Evolutionary conservation across 352 stramenopile species (phyloP).

Genomic region (Phytophthora capsici): DNA sequence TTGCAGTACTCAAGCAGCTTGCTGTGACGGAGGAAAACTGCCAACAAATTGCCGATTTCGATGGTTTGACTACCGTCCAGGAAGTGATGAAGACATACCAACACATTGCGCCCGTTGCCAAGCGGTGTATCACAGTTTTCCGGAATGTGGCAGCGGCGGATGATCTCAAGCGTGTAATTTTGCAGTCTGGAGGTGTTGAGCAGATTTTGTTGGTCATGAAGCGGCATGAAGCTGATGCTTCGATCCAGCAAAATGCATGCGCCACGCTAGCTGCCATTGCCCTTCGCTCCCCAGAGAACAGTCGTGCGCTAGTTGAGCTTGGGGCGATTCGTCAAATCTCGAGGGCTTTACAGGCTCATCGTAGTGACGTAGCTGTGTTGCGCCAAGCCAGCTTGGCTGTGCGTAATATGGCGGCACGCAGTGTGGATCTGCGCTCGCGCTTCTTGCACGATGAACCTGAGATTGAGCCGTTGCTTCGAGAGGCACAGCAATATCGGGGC

Average conservation of each 20-base stretch:
- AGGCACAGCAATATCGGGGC: constrained; percentile 64
- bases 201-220: constrained; percentile 68
- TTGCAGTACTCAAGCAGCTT: constrained; percentile 79
- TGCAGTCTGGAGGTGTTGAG: constrained; percentile 59
- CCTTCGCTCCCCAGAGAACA: constrained; percentile 73
- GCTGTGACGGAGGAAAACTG: constrained; percentile 82
- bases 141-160: constrained; percentile 78
- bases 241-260: constrained; percentile 74
- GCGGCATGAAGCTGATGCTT: constrained; percentile 51
- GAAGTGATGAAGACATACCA: constrained; percentile 62
- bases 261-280: constrained; percentile 78
- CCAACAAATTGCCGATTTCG: constrained; percentile 67
- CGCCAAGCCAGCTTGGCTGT: constrained; percentile 83
- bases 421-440: constrained; percentile 56
- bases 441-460: constrained; percentile 72
- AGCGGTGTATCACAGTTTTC: constrained; percentile 73
- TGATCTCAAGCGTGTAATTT: constrained; percentile 68
- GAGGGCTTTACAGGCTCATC: constrained; percentile 61
- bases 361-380: constrained; percentile 51
- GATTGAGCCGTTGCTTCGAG: constrained; percentile 66
- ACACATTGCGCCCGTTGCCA: constrained; percentile 52
- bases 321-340: constrained; percentile 54
- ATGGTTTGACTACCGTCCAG: constrained; percentile 62
- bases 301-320: constrained; percentile 55
- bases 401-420: constrained; percentile 79